These are phyloP conservation scores for Roridomyces roridus DNA, from an alignment of 768 basidiomycete genomes.

Conservation along the genomic window DNA sequence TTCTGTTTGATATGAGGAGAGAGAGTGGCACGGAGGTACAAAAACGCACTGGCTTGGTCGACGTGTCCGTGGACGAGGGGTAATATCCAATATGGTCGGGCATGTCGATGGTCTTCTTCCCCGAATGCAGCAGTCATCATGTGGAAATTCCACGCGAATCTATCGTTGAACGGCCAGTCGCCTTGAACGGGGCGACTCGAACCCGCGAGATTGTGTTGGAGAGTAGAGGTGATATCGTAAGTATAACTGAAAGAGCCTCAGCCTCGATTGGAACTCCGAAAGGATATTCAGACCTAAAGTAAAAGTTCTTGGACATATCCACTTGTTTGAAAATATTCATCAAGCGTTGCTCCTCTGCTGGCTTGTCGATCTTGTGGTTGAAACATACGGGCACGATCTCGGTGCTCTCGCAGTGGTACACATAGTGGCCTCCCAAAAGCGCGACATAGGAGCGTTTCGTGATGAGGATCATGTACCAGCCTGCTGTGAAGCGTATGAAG, in stretches of 20 bases:
- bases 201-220: slow-evolving; percentile 88
- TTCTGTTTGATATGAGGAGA: slow-evolving; percentile 55
- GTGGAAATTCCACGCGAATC: slow-evolving; percentile 95
- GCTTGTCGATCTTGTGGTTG: slow-evolving; percentile 86
- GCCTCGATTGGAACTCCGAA: not conserved
- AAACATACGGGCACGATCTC: slow-evolving; percentile 80
- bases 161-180: slow-evolving; percentile 78
- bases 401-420: slow-evolving; percentile 95
- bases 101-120: slow-evolving; percentile 41
- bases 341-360: slow-evolving; percentile 86
- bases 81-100: slow-evolving; percentile 81
- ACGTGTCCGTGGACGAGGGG: slow-evolving; percentile 96
- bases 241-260: slow-evolving; percentile 69
- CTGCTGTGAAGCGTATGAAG: slow-evolving; percentile 92
- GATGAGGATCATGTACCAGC: slow-evolving; percentile 95
- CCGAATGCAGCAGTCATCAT: slow-evolving; percentile 77
- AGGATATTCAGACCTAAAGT: slow-evolving; percentile 69
- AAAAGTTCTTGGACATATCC: slow-evolving; percentile 99
- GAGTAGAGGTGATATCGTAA: slow-evolving; percentile 95
- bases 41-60: slow-evolving; percentile 90
- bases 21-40: not conserved
- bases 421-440: slow-evolving; percentile 91
- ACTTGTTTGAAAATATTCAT: slow-evolving; percentile 95
- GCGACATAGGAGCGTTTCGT: slow-evolving; percentile 92
- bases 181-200: slow-evolving; percentile 49